These are phyloP conservation scores for Wallacemonas sp. DNA, from an alignment of 208 protist genomes.

Conservation along the genomic window DNA sequence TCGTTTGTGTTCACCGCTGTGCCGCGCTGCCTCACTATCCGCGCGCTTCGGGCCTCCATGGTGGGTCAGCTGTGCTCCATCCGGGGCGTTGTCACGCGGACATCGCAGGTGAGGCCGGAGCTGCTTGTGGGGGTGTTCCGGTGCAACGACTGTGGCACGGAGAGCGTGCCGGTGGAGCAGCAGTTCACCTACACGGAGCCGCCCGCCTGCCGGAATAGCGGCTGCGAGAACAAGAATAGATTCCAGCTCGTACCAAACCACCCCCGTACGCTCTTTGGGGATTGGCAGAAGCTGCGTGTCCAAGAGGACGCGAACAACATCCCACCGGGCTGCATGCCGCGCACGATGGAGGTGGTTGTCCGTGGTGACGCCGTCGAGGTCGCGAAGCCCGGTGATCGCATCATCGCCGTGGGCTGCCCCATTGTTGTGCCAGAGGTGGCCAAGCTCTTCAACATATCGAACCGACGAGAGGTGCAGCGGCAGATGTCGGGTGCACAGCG, in stretches of 20 bases:
- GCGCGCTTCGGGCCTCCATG: conserved; percentile 90
- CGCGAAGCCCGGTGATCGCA: conserved; percentile 98
- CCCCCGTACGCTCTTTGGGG: conserved; percentile 92
- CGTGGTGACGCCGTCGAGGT: conserved; percentile 97
- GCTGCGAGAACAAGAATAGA: conserved; percentile 91
- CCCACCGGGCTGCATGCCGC: conserved; percentile 95
- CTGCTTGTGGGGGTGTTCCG: conserved; percentile 96
- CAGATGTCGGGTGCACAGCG: conserved; percentile 79
- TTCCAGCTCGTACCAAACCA: conserved; percentile 90
- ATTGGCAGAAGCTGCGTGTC: conserved; percentile 99
- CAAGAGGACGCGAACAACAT: conserved; percentile 97
- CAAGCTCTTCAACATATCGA: conserved; percentile 87
- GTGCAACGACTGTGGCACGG: conserved; percentile 95
- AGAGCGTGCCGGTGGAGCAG: conserved; percentile 92
- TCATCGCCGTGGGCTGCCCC: conserved; percentile 94
- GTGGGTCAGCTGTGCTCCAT: conserved; percentile 96
- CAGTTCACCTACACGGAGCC: conserved; percentile 99
- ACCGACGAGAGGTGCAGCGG: conserved; percentile 85
- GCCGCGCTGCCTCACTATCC: conserved; percentile 87
- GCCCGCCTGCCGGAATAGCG: conserved; percentile 82
- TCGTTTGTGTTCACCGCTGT: conserved; percentile 85
- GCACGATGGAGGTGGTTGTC: conserved; percentile 98
- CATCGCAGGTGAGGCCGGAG: conserved; percentile 98
- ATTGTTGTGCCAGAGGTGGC: conserved; percentile 98
- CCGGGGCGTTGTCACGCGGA: conserved; percentile 98